Evolutionary conservation across 345 rosid genomes (phyloP), one percentile per base, ranked within the genome.

Genomic region (Eucalyptus cloeziana): DNA sequence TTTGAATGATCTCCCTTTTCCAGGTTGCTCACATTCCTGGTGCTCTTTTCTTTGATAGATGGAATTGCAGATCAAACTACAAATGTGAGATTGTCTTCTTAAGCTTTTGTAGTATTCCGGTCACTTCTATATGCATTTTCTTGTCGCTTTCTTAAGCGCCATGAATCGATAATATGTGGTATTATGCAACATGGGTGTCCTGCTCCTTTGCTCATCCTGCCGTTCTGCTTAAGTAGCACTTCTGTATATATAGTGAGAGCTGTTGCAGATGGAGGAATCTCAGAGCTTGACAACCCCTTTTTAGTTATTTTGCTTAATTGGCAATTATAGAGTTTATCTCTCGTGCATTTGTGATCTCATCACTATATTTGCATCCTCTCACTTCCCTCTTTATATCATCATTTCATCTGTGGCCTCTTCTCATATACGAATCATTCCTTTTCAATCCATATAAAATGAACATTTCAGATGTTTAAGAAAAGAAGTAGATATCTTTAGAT

Each of bases 21-120:
- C 91, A 98, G 99, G 99, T 95, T 90, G 99, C 99, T 92, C 99
- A 98, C 90, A 97, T 98, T 91, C 99, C 99, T 27, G 95, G 99
- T 88, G 96, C 99, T 87, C 96, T 97, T 90, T 98, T 97, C 96
- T 98, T 96, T 86, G 98, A 98, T 98, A 89, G 99, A 98, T 95
- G 99, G 98, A 90, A 97, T 97, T 92, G 87, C 95, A 52, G 99
- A 97, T 91, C 96, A 92, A 90, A 91, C 91, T 51, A 92, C 96
- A 79, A 95, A 93, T 89, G 99, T 98, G 90, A 93, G 95, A 88
- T 88, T 60, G 83, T 19, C 56, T 50, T 52, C 30, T 56, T 30
- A 67, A 49, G 15, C 62, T 86, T 33, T 85, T 14, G 45, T 30
- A 30, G 43, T 54, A 67, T 67, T 15, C 60, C 30, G 56, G 49